phyloP scores from a whole-genome alignment of 768 basidiomycete species.

The Melanogaster broomeanus region DNA sequence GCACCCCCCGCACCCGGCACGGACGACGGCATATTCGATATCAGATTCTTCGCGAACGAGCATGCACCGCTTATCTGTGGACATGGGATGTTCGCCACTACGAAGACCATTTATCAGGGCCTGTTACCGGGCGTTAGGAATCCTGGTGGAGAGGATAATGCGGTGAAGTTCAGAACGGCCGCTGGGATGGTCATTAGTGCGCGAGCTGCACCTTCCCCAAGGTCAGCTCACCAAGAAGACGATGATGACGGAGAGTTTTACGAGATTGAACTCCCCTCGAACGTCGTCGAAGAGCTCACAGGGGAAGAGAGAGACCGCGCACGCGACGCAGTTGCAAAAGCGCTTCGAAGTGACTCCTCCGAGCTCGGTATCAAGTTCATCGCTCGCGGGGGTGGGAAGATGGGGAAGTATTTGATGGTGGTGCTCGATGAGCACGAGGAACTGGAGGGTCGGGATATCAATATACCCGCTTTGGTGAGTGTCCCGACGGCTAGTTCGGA shows the following conservation, averaged over 20 bases:
- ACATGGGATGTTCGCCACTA: constrained; percentile 47
- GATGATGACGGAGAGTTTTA: constrained; percentile 14
- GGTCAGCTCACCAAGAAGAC: background rate
- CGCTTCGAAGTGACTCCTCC: constrained; percentile 32
- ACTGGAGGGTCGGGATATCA: constrained; percentile 31
- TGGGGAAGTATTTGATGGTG: constrained; percentile 39
- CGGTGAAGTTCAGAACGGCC: constrained; percentile 30
- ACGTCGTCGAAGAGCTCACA: constrained; percentile 24
- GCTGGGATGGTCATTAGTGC: constrained; percentile 31
- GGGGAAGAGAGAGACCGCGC: constrained; percentile 33
- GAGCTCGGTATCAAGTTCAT: constrained; percentile 39
- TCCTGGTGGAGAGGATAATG: constrained; percentile 6
- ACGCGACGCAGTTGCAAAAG: constrained; percentile 32
- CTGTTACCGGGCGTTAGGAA: constrained; percentile 21
- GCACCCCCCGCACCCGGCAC: constrained; percentile 23
- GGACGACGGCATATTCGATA: constrained; percentile 29
- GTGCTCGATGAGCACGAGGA: constrained; percentile 44
- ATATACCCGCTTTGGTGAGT: constrained; percentile 37
- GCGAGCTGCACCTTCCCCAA: background rate
- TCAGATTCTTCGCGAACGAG: constrained; percentile 42
- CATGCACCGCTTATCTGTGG: constrained; percentile 42
- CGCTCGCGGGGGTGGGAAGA: constrained; percentile 36
- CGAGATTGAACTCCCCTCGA: constrained; percentile 41
- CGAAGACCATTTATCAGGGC: constrained; percentile 35
- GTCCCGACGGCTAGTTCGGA: background rate